Conservation (phyloP, 768 basidiomycete species). For the Termitomyces sp. region DNA sequence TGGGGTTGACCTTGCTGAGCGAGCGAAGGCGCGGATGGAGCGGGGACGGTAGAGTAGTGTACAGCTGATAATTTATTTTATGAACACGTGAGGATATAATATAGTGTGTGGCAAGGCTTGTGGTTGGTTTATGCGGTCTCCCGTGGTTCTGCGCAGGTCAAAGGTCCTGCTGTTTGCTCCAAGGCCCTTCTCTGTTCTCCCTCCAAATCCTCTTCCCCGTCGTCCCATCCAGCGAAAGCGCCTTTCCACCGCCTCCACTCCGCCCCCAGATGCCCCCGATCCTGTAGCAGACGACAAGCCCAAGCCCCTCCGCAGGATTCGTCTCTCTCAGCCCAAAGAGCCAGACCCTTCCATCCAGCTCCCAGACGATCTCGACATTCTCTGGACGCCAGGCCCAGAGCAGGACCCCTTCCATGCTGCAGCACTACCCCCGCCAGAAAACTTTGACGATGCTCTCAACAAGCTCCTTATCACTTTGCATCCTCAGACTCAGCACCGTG, state of each 20-base stretch:
- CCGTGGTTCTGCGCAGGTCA: slow-evolving; percentile 34
- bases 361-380: slow-evolving; percentile 54
- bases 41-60: slow-evolving; percentile 16
- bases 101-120: background rate
- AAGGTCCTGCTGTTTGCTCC: slow-evolving; percentile 30
- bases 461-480: slow-evolving; percentile 76
- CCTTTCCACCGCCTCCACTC: slow-evolving; percentile 6
- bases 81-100: slow-evolving; percentile 6
- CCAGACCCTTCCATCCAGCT: slow-evolving; percentile 41
- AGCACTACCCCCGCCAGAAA: slow-evolving; percentile 65
- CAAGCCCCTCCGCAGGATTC: slow-evolving; percentile 35
- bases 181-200: slow-evolving; percentile 11
- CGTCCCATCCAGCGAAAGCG: slow-evolving; percentile 3
- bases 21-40: slow-evolving; percentile 59
- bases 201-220: slow-evolving; percentile 5
- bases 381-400: slow-evolving; percentile 58
- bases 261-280: slow-evolving; percentile 13
- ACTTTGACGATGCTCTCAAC: slow-evolving; percentile 72
- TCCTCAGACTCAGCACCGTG: slow-evolving; percentile 76
- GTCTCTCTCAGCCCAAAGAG: slow-evolving; percentile 32
- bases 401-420: slow-evolving; percentile 25
- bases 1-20: slow-evolving; percentile 87
- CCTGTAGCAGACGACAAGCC: slow-evolving; percentile 37
- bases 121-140: slow-evolving; percentile 32
- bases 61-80: background rate